Conservation (phyloP, 352 stramenopile species). For the Stephanocyclus meneghinianus region DNA sequence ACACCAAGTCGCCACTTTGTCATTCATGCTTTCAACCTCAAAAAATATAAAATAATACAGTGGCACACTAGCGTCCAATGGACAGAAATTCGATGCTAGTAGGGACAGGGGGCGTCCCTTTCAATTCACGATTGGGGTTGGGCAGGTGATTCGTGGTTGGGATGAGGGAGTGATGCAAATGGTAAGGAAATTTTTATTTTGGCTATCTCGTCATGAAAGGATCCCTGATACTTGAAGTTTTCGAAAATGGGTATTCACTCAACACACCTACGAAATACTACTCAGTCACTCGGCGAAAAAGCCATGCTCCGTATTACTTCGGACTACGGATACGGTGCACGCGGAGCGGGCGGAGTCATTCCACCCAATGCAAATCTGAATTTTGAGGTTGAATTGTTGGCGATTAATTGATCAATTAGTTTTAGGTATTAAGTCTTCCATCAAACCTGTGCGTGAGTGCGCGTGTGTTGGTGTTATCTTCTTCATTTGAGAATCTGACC, state of each 20-base stretch:
- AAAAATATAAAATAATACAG: constrained; percentile 16
- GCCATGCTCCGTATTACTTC: constrained; percentile 88
- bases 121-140: constrained; percentile 75
- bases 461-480: not conserved
- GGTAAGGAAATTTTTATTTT: constrained; percentile 33
- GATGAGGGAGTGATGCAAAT: constrained; percentile 94
- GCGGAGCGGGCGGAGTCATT: constrained; percentile 84
- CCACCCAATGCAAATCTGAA: constrained; percentile 89
- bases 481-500: too few species aligned
- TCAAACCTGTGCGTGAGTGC: too few species aligned
- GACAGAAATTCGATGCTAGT: constrained; percentile 81
- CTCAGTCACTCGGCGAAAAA: constrained; percentile 88
- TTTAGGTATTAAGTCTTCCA: too few species aligned
- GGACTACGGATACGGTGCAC: constrained; percentile 91
- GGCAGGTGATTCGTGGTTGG: constrained; percentile 91
- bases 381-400: constrained; percentile 91
- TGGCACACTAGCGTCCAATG: constrained; percentile 64
- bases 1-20: too few species aligned
- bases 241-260: not conserved
- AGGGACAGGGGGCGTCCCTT: constrained; percentile 76
- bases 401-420: constrained; percentile 54
- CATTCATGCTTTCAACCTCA: not conserved
- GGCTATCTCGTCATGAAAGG: not conserved
- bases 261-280: too few species aligned
- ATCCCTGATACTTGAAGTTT: not conserved